A percentile compares a stretch with the other conserved stretches of the same genome.
Evolutionary conservation across 225 moss, liverwort and hornwort genomes (phyloP).

Genomic region (Rhytidiadelphus loreus): DNA sequence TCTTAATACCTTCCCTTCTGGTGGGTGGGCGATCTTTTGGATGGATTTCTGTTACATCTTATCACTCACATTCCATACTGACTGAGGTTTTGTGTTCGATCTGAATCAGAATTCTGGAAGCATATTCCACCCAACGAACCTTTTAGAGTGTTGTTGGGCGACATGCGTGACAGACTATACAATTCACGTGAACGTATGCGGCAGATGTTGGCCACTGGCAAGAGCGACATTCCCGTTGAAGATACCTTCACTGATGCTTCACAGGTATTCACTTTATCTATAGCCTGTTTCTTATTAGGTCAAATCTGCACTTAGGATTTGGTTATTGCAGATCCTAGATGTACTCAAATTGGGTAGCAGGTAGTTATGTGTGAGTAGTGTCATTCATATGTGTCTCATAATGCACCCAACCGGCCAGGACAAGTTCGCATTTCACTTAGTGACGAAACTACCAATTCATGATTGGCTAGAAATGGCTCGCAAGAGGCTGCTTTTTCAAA

Average conservation of each 20-base stretch:
- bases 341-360: background rate
- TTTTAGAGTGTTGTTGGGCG: conserved; percentile 77
- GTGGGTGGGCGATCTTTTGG: background rate
- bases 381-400: background rate
- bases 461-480: background rate
- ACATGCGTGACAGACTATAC: conserved; percentile 84
- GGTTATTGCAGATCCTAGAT: background rate
- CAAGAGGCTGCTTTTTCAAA: background rate
- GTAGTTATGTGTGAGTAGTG: background rate
- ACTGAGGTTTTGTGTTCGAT: background rate
- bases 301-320: background rate
- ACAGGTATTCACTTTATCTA: conserved; percentile 33
- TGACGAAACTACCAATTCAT: background rate
- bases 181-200: conserved; percentile 87
- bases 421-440: background rate
- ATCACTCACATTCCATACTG: background rate
- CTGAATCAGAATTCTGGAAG: conserved; percentile 88
- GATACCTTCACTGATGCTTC: conserved; percentile 65
- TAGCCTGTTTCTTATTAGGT: background rate
- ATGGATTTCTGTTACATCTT: background rate
- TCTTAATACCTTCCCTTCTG: background rate
- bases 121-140: conserved; percentile 86
- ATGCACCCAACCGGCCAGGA: background rate
- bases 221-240: conserved; percentile 64
- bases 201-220: conserved; percentile 68